Percentiles rank a stretch among this genome's conserved stretches.
Conservation (phyloP, 2,329 filamentous ascomycete genomes). For the Hypocrella siamensis region DNA sequence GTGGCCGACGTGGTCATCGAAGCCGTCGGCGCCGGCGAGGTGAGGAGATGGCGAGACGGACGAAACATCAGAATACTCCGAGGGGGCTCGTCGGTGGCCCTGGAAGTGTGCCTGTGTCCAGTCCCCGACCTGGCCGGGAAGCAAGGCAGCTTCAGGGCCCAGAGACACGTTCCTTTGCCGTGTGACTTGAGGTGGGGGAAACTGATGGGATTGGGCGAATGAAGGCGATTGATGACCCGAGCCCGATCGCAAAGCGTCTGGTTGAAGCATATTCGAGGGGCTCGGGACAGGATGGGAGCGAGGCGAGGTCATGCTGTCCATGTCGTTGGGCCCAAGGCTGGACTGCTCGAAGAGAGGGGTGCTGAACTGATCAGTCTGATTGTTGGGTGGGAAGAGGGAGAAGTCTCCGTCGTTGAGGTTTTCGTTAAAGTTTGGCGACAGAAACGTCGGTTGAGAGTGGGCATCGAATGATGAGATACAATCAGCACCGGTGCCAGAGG, state of each 20-base stretch:
- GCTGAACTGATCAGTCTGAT: slow-evolving; percentile 41
- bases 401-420: slow-evolving; percentile 43
- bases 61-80: slow-evolving; percentile 85
- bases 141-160: slow-evolving; percentile 39
- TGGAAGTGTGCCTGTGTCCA: slow-evolving; percentile 52
- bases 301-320: slow-evolving; percentile 37
- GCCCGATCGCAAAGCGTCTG: slow-evolving; percentile 27
- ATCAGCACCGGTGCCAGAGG: slow-evolving; percentile 16
- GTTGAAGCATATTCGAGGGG: slow-evolving; percentile 37
- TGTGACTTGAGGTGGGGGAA: slow-evolving; percentile 29
- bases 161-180: slow-evolving; percentile 43
- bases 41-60: slow-evolving; percentile 76
- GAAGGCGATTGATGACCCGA: slow-evolving; percentile 41
- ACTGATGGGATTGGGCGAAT: slow-evolving; percentile 40
- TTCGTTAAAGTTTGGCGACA: slow-evolving; percentile 34
- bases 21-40: slow-evolving; percentile 59
- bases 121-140: slow-evolving; percentile 33
- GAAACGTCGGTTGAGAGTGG: slow-evolving; percentile 26
- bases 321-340: slow-evolving; percentile 27
- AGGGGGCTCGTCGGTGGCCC: slow-evolving; percentile 68
- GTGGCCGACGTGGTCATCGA: slow-evolving; percentile 55
- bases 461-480: slow-evolving; percentile 23
- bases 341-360: slow-evolving; percentile 41
- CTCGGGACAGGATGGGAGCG: slow-evolving; percentile 41
- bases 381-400: slow-evolving; percentile 44